Conservation (phyloP, 768 basidiomycete species). For the Leucocoprinus sp. region DNA sequence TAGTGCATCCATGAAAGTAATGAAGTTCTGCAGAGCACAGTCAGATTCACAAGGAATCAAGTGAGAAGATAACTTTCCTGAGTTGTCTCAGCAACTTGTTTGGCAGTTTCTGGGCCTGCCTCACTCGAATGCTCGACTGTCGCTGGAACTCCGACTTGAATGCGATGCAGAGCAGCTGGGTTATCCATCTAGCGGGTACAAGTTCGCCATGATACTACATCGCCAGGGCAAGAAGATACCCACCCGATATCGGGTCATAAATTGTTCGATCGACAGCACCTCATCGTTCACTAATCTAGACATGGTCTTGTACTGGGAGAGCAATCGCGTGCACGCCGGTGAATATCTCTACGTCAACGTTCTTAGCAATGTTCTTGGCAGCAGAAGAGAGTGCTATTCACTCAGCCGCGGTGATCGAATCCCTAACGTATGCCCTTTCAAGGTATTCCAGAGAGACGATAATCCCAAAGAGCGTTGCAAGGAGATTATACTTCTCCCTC, state of each 20-base stretch:
- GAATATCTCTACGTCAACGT: constrained; percentile 68
- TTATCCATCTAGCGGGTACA: constrained; percentile 20
- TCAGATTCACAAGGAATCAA: not conserved
- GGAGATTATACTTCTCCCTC: constrained; percentile 78
- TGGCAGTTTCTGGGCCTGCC: constrained; percentile 86
- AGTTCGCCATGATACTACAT: not conserved
- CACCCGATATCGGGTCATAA: constrained; percentile 85
- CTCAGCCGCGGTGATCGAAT: constrained; percentile 87
- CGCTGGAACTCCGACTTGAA: constrained; percentile 81
- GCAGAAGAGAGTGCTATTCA: constrained; percentile 34
- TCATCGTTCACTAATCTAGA: constrained; percentile 89
- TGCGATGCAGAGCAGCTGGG: constrained; percentile 84
- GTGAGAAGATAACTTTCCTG: constrained; percentile 56
- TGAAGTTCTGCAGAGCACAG: constrained; percentile 62
- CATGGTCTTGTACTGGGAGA: constrained; percentile 97
- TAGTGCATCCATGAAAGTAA: constrained; percentile 97
- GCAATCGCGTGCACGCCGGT: constrained; percentile 87
- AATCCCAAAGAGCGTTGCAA: constrained; percentile 88
- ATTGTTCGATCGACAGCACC: constrained; percentile 78
- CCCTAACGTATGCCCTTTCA: constrained; percentile 91
- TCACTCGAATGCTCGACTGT: constrained; percentile 95
- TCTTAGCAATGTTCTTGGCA: constrained; percentile 18
- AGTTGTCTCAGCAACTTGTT: constrained; percentile 97
- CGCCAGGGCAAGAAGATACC: constrained; percentile 17
- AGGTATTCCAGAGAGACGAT: constrained; percentile 87